Base-by-base conservation (phyloP, 2,329 filamentous ascomycete genomes). In the Diaporthe vaccinii region DNA sequence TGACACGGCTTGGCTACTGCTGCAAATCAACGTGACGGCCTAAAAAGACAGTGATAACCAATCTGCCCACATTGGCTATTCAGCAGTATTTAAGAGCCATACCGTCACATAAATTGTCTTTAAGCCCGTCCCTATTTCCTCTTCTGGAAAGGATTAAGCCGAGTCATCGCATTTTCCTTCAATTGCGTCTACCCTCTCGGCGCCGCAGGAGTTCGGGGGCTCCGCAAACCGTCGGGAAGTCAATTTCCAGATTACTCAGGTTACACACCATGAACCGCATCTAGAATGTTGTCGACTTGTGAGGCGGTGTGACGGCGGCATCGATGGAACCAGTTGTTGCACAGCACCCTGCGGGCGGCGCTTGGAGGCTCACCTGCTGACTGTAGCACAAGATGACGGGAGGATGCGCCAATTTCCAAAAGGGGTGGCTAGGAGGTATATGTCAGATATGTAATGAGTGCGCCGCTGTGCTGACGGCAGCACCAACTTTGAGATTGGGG, bases 331-430 rank as follows among this genome's bases (percentile, higher is more conserved):
- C 65, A 55, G 65, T 69, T 41, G 34, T 55, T 55, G 34, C 49
- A 69, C 65, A 69, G 65, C 22, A 69, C n/a, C 31, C 46, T 53
- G 44, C 22, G 20, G 65, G 46, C 46, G 34, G 65, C 65, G 65
- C 65, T 69, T 69, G 49, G 49, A 69, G 65, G 65, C 65, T 69
- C 65, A 55, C 49, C 65, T 69, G 46, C 65, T 69, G 65, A 55
- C 65, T n/a, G 65, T 69, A 20, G 65, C 65, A 69, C 65, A 69
- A 69, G 34, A 55, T 55, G 49, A 69, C 65, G 65, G 65, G 65
- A 69, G 34, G 49, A 69, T 69, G 65, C 65, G 65, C 65, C 65
- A 55, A 55, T 69, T 49, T 28, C 49, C 49, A 55, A 36, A 20
- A 69, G 22, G 46, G 46, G 34, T 39, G 46, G 31, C 31, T n/a